A percentile compares a stretch with the other conserved stretches of the same genome.
These are phyloP conservation scores for Metschnikowia santaceciliae DNA, from an alignment of 805 yeast species.

Conservation along the genomic window DNA sequence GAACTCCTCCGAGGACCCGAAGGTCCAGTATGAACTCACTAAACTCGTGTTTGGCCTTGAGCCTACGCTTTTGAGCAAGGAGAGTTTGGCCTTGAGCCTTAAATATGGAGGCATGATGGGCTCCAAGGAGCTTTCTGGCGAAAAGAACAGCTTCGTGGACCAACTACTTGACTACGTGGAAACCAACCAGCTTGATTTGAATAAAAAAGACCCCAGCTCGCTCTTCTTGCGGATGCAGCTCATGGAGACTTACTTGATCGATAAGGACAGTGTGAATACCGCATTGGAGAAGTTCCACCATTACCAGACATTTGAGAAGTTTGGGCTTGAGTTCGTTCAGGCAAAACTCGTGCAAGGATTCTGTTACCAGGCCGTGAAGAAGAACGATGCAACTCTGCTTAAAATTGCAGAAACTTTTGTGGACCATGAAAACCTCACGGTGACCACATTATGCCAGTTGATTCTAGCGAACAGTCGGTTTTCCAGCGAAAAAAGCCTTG, in stretches of 20 bases:
- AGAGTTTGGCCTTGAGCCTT: constrained; percentile 10
- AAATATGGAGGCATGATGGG: not conserved
- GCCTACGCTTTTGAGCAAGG: constrained; percentile 14
- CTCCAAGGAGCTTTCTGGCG: not conserved
- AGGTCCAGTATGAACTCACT: not conserved
- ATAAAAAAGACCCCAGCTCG: constrained; percentile 24
- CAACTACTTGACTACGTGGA: constrained; percentile 21
- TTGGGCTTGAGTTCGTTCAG: constrained; percentile 40
- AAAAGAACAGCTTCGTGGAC: constrained; percentile 1
- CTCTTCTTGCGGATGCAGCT: constrained; percentile 29
- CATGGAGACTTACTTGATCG: constrained; percentile 32
- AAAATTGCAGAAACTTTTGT: constrained; percentile 37
- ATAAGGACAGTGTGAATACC: constrained; percentile 23
- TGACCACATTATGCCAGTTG: constrained; percentile 35
- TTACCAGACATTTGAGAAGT: constrained; percentile 36
- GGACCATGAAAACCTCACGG: constrained; percentile 25
- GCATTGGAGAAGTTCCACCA: constrained; percentile 37
- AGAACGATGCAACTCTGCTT: constrained; percentile 22
- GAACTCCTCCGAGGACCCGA: not conserved
- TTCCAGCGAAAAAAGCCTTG: constrained; percentile 37
- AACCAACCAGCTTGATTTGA: constrained; percentile 21
- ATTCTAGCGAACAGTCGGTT: constrained; percentile 41
- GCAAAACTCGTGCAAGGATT: constrained; percentile 38
- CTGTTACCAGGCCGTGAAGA: constrained; percentile 37
- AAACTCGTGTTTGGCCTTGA: constrained; percentile 10